Base-by-base conservation (phyloP, 1,284 basidiomycete species). In the Pseudozyma sp. region DNA sequence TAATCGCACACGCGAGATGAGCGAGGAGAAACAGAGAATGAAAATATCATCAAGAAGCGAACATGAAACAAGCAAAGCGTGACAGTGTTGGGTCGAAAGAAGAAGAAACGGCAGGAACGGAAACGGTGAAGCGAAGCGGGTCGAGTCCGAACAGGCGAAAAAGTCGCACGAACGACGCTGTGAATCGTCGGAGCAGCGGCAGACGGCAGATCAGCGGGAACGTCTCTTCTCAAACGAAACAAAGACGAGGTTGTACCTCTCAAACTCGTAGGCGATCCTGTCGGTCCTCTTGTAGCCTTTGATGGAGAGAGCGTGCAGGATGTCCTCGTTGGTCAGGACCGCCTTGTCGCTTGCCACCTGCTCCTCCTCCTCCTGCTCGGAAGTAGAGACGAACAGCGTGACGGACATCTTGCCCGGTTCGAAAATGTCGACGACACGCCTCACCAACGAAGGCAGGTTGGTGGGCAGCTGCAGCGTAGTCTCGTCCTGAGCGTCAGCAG, bases 261-360 rank as follows among this genome's bases (percentile, higher is more conserved):
- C 93, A 84, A 98, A 95, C 85, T 97, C 94, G 87, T 99, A 99
- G 83, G 96, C 93, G 85, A 99, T 99, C 85, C 97, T 92, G 87
- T 98, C 96, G 59, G 92, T 96, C 75, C 94, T 88, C 78, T 84
- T 84, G 79, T 87, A 88, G 5, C 77, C 73, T 13, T 59, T 54
- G 40, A 84, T 48, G 33, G 66, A 56, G 8, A 84, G 62, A 0
- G 70, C 53, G 47, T 81, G 80, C 33, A 83, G 71, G 77, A 85
- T 77, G 17, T 79, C 77, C 60, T 78, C 84, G 52, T 75, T 79
- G 46, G 77, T 64, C 24, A 73, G 19, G 4, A 51, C 45, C 35
- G 56, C 58, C 44, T 57, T 74, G 24, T 57, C 63, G 11, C 63
- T 60, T 53, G 24, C 29, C 42, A 50, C 65, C 70, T 47, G 61